Evolutionary conservation across 1,284 basidiomycete species (phyloP), one percentile per base, ranked within the genome.

Genomic region (Termitomyces sp.): DNA sequence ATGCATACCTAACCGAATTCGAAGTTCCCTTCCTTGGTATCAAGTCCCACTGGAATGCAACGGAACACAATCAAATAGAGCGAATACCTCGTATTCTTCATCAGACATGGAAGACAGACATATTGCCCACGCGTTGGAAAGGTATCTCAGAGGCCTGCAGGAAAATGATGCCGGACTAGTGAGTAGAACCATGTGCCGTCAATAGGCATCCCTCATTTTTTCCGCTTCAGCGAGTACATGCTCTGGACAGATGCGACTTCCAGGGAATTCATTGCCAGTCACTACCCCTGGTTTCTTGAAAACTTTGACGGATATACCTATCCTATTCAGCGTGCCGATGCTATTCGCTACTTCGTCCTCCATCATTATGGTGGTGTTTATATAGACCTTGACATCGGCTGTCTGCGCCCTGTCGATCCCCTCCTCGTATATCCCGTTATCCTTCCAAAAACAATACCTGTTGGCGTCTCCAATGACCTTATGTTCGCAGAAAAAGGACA

Each of bases 41-140:
- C 62, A 66, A 73, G 41, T 75, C 76, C 51, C 76, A 79, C 40
- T 83, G 79, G 80, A 84, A 85, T 66, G 77, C 81, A 28, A 71
- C 84, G 15, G 76, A 81, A 39, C 79, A 84, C 60, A 79, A 76
- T 47, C 75, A 77, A 58, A 73, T 81, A 44, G 86, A 94, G 65
- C 83, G 80, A 62, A 88, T 98, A 41, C 96, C 96, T 1, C 83
- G 93, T 50, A 92, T 99, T 63, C 85, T 99, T 52, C 96, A 99
- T 73, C 96, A 98, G 80, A 99, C 97, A 19, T 99, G 96, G 96
- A 98, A 97, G 77, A 87, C 88, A 17, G 87, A 96, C 59, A 82
- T 80, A 0, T 78, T 99, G 21, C 97, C 97, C 4, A 74, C 81
- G 39, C 81, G 84, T 59, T 99, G 95, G 95, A 82, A 83, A 61